Base-by-base conservation (phyloP, 768 basidiomycete genomes). In the Hericium rajendrae region DNA sequence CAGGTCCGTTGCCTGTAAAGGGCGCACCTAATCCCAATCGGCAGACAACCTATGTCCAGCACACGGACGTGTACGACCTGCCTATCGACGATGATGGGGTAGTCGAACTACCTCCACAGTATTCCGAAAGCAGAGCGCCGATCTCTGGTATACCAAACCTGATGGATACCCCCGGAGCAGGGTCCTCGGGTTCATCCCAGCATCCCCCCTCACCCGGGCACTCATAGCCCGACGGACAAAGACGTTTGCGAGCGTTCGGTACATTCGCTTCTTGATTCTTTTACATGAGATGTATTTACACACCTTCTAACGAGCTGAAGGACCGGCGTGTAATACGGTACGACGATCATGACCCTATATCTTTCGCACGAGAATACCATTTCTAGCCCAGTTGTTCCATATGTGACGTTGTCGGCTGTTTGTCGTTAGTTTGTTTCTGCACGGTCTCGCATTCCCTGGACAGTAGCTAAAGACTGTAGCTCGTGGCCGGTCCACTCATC, bases 51-150 rank as follows among this genome's bases (percentile, higher is more conserved):
- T 48, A 40, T 39, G 52, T 88, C 57, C 61, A 88, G 6, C 86
- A 89, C 61, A 84, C 81, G 3, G 88, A 88, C 65, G 78, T 77
- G 8, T 85, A 86, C 54, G 86, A 88, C 63, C 70, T 65, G 12
- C 40, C 71, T 10, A 72, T 79, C 6, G 73, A 73, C 54, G 76
- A 72, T 24, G 70, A 78, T 16, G 85, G 76, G 6, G 70, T 86
- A 20, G 76, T 88, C 6, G 88, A 90, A 69, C 75, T 88, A n/a
- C 88, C 88, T 26, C 87, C 87, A 15, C 82, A 82, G 66, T 90
- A 90, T 65, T 76, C 76, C 24, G 84, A 81, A 59, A 72, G 78
- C 38, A 76, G 76, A 18, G 69, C 63, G 13, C 66, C 65, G 2
- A 43, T 64, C 49, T 18, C 52, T 2, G 52, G 52, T 9, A 6